phyloP scores from a whole-genome alignment of 106 monocot genomes.

The Dendrobium nobile region DNA sequence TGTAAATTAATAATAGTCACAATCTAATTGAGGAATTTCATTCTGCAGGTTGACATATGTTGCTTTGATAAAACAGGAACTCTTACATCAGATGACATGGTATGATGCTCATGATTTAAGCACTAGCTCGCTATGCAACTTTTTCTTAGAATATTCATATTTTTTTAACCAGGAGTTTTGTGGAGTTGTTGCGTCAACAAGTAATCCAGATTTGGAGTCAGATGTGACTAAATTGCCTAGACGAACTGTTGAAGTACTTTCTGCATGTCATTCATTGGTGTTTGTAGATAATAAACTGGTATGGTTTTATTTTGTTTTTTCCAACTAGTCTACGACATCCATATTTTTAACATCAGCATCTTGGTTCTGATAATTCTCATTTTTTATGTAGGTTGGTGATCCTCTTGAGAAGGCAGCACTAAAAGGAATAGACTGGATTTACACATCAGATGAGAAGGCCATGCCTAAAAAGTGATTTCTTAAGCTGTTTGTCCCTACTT shows the following conservation, averaged over 20 bases:
- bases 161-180: slow-evolving; percentile 66
- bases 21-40: not conserved
- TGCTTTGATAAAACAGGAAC: slow-evolving; percentile 99
- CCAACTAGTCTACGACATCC: not conserved
- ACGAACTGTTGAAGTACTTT: slow-evolving; percentile 65
- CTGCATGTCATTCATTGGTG: slow-evolving; percentile 93
- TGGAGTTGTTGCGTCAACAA: slow-evolving; percentile 65
- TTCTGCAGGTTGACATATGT: slow-evolving; percentile 94
- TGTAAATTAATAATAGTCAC: not conserved
- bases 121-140: not conserved
- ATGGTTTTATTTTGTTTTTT: slow-evolving; percentile 6
- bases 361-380: not conserved
- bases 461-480: slow-evolving; percentile 70
- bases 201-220: slow-evolving; percentile 56
- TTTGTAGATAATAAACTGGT: slow-evolving; percentile 99
- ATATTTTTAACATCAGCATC: not conserved
- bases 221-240: slow-evolving; percentile 64
- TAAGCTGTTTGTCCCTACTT: not conserved
- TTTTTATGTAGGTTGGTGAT: slow-evolving; percentile 76
- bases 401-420: slow-evolving; percentile 99
- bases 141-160: slow-evolving; percentile 9
- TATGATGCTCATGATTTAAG: slow-evolving; percentile 17
- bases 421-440: slow-evolving; percentile 94
- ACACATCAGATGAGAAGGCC: slow-evolving; percentile 98
- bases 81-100: slow-evolving; percentile 99